Base-by-base conservation (phyloP, 2,329 filamentous ascomycete genomes). In the Coniella vitis region DNA sequence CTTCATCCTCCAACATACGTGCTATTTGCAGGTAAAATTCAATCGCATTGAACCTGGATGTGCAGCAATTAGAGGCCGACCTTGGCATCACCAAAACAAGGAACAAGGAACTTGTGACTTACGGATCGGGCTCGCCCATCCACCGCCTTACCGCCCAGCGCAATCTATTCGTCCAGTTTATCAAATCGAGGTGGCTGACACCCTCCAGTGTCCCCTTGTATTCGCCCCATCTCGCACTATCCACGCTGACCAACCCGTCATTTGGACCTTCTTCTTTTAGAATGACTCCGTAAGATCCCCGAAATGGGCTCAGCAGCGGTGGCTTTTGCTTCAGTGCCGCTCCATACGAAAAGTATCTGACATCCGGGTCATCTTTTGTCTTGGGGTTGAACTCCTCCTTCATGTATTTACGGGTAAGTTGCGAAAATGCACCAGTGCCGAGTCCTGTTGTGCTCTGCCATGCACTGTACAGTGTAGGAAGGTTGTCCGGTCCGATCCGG, bases 1-100 rank as follows among this genome's bases (percentile, higher is more conserved):
- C 81, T 60, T 87, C 83, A 57, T 82, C 84, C 2, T 84, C 81
- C 43, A 88, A 67, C 83, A 86, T 87, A 58, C 87, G 78, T 10
- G 75, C 75, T 58, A 85, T 79, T 51, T 75, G 79, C 2, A 84
- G 70, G 57, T 85, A 85, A 57, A 85, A 83, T 0, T 81, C 81
- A 49, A 84, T 73, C 2, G 81, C 81, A 58, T 84, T 85, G 57
- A 85, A 85, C 14, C 75, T 81, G 46, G 2, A 35, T 21, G 17
- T 22, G 7, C 7, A 21, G 13, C 22, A 12, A 32, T 25, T n/a
- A 3, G 19, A 14, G 21, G 4, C 20, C 22, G 29, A 20, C 19
- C 7, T 17, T 22, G 7, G 13, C 3, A 20, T n/a, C 38, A 32
- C 22, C 35, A 35, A 40, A 38, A 1, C 4, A 14, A 40, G 14